Conservation (phyloP, 495 filamentous ascomycete species). For the Elaphomyces granulatus region DNA sequence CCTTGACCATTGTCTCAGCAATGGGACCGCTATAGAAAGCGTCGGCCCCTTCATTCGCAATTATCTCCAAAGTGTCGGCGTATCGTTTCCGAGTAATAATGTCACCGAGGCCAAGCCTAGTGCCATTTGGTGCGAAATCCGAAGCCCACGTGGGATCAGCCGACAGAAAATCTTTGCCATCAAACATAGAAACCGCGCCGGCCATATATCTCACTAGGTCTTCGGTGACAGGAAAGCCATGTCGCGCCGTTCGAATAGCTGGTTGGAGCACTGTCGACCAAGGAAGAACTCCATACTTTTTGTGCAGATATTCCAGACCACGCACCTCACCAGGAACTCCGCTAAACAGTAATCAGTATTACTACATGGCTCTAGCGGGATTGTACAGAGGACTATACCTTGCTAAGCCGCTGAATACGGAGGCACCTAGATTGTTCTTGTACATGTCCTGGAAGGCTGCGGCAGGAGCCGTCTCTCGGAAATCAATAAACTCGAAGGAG, state of each 20-base stretch:
- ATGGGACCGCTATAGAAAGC: constrained; percentile 63
- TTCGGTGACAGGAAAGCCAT: constrained; percentile 56
- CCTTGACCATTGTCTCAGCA: constrained; percentile 58
- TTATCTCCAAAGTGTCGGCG: constrained; percentile 60
- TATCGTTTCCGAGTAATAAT: constrained; percentile 65
- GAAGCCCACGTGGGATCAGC: constrained; percentile 64
- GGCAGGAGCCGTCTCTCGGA: constrained; percentile 70
- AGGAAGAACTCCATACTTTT: constrained; percentile 51
- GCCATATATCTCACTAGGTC: constrained; percentile 61
- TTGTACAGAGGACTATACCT: constrained; percentile 24
- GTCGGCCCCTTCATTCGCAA: constrained; percentile 53
- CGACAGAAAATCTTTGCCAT: constrained; percentile 45
- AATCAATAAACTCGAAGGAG: constrained; percentile 65
- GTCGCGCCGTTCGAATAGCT: constrained; percentile 54
- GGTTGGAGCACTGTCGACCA: constrained; percentile 60
- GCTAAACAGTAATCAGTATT: constrained; percentile 11
- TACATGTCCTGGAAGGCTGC: constrained; percentile 74
- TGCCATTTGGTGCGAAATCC: constrained; percentile 79
- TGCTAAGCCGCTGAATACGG: constrained; percentile 47
- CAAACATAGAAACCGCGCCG: constrained; percentile 14
- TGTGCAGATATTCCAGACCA: constrained; percentile 63
- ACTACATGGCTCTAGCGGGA: neutral
- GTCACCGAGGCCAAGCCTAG: constrained; percentile 52
- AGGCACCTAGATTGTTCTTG: constrained; percentile 35
- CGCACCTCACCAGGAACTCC: constrained; percentile 74